Conservation (phyloP, 1,139 yeast genomes). For the Kodamaea anthophila region DNA sequence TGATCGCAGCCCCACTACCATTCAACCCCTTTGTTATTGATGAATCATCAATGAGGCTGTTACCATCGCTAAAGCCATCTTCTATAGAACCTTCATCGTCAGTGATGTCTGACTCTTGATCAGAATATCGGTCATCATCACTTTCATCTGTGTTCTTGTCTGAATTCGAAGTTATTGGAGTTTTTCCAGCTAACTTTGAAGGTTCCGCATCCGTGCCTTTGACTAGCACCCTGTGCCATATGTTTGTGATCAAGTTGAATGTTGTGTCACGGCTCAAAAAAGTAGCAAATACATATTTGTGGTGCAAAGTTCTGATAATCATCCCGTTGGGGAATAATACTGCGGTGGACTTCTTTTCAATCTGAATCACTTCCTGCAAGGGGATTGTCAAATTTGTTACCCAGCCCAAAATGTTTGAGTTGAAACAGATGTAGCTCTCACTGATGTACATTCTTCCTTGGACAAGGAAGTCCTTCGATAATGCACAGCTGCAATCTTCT, state of each 20-base stretch:
- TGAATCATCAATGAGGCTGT: slow-evolving; percentile 6
- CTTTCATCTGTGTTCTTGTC: slow-evolving; percentile 3
- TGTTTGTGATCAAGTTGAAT: slow-evolving; percentile 52
- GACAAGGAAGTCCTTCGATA: slow-evolving; percentile 61
- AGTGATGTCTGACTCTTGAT: slow-evolving; percentile 5
- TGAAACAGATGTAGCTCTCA: slow-evolving; percentile 56
- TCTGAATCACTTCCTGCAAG: slow-evolving; percentile 60
- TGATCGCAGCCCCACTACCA: neutral
- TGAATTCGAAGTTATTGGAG: slow-evolving; percentile 7
- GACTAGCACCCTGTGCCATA: slow-evolving; percentile 48
- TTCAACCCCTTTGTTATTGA: slow-evolving; percentile 3
- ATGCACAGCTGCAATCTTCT: slow-evolving; percentile 67
- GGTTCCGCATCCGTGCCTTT: slow-evolving; percentile 20
- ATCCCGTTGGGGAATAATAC: slow-evolving; percentile 73
- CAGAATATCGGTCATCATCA: slow-evolving; percentile 1
- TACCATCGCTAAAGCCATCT: slow-evolving; percentile 4
- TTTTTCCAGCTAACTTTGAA: slow-evolving; percentile 5
- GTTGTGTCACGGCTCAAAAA: slow-evolving; percentile 63
- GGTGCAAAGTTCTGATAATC: slow-evolving; percentile 63
- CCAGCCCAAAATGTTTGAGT: slow-evolving; percentile 70
- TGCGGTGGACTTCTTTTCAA: slow-evolving; percentile 69
- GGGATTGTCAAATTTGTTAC: slow-evolving; percentile 64
- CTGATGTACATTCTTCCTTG: slow-evolving; percentile 69
- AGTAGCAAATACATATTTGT: slow-evolving; percentile 67
- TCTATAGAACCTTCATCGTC: slow-evolving; percentile 6